A percentile compares a stretch with the other conserved stretches of the same genome.
Evolutionary conservation across 1,284 basidiomycete species (phyloP).

Genomic region (Puccinia horiana): DNA sequence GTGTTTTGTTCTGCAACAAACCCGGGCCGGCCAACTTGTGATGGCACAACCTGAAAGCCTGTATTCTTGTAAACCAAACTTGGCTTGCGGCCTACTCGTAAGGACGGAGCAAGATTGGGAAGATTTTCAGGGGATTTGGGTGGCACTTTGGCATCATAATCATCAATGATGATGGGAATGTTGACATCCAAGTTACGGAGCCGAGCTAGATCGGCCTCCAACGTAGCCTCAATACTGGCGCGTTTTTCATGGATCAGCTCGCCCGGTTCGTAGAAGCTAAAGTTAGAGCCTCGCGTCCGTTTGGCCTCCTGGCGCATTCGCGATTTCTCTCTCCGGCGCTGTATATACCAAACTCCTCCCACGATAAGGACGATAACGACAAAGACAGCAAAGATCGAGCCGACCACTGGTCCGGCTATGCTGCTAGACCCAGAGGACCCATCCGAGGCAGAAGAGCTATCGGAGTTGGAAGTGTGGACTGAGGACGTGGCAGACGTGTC

Average conservation of each 20-base stretch:
- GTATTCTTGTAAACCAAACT: background rate
- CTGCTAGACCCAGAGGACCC: background rate
- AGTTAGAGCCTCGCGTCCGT: slow-evolving; percentile 9
- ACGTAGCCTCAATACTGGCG: slow-evolving; percentile 6
- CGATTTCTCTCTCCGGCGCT: background rate
- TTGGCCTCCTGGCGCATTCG: background rate
- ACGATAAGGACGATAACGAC: background rate
- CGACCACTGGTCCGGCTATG: background rate
- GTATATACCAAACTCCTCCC: slow-evolving; percentile 2
- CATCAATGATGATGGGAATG: background rate
- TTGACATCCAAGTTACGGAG: background rate
- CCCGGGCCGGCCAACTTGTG: background rate
- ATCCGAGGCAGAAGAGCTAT: background rate
- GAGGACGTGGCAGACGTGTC: background rate
- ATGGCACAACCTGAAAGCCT: background rate
- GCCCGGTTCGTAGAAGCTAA: background rate
- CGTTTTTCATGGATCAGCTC: slow-evolving; percentile 12
- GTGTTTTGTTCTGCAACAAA: background rate
- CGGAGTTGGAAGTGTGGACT: background rate
- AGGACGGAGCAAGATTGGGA: background rate
- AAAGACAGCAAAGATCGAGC: slow-evolving; percentile 4
- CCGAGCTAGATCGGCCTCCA: slow-evolving; percentile 9
- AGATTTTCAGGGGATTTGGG: too few relatives aligned
- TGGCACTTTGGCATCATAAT: slow-evolving; percentile 6
- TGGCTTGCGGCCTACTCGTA: slow-evolving; percentile 1